Conservation (phyloP, 192 early-diverging fungal genomes). For the Backusella sp. region DNA sequence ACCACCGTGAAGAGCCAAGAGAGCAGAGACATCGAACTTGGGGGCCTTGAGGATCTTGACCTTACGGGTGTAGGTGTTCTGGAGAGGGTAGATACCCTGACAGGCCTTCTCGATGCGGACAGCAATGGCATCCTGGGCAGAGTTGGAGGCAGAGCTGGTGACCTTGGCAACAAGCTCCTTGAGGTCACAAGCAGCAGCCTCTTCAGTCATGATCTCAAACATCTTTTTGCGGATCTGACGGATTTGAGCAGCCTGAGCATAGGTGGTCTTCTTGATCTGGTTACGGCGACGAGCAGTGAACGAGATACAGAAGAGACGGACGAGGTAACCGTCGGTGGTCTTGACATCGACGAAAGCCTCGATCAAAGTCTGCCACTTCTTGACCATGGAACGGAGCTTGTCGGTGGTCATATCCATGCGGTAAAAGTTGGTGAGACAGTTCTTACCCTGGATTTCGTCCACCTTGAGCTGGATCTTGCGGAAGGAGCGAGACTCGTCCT, state of each 20-base stretch:
- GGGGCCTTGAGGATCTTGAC: slow-evolving; percentile 99
- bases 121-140: slow-evolving; percentile 84
- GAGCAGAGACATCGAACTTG: slow-evolving; percentile 94
- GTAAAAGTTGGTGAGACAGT: slow-evolving; percentile 99
- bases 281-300: slow-evolving; percentile 93
- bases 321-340: slow-evolving; percentile 99
- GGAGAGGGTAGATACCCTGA: slow-evolving; percentile 97
- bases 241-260: slow-evolving; percentile 97
- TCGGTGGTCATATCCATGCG: slow-evolving; percentile 99
- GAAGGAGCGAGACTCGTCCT: slow-evolving; percentile 89
- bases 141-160: slow-evolving; percentile 55
- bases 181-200: slow-evolving; percentile 85
- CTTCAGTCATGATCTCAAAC: slow-evolving; percentile 95
- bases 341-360: slow-evolving; percentile 99
- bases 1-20: slow-evolving; percentile 95
- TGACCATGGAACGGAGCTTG: slow-evolving; percentile 99
- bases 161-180: slow-evolving; percentile 96
- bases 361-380: slow-evolving; percentile 99
- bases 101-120: slow-evolving; percentile 96
- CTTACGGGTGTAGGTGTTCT: slow-evolving; percentile 95
- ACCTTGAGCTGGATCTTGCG: slow-evolving; percentile 97
- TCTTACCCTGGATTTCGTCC: slow-evolving; percentile 97
- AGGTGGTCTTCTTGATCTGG: slow-evolving; percentile 98
- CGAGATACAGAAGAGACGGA: slow-evolving; percentile 96
- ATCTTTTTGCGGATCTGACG: slow-evolving; percentile 99